phyloP scores from a whole-genome alignment of 371 early-diverging fungal species.

The Saksenaea oblongispora region DNA sequence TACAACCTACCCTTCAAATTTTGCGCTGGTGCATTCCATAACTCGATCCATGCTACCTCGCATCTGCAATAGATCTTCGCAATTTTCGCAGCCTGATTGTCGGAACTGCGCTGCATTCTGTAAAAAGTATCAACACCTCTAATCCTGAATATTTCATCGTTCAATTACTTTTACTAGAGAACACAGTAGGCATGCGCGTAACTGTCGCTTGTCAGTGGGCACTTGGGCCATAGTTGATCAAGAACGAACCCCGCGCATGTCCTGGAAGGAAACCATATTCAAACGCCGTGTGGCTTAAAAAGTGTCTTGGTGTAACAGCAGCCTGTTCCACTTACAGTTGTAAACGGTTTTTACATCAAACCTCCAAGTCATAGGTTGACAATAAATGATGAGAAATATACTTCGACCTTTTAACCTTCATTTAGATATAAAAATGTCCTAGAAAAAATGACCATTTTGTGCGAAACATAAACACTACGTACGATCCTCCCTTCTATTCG shows the following conservation, averaged over 20 bases:
- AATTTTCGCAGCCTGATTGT: slow-evolving; percentile 89
- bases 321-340: too few species aligned
- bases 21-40: slow-evolving; percentile 82
- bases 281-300: not conserved
- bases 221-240: slow-evolving; percentile 56
- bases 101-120: slow-evolving; percentile 79
- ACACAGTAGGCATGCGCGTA: slow-evolving; percentile 93
- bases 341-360: too few species aligned
- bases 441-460: too few species aligned
- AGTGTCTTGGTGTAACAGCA: not conserved
- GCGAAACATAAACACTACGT: too few species aligned
- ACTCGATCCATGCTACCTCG: slow-evolving; percentile 72
- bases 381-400: too few species aligned
- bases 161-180: slow-evolving; percentile 80
- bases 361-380: too few species aligned
- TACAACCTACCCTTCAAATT: slow-evolving; percentile 79
- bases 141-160: not conserved
- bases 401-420: too few species aligned
- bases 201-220: slow-evolving; percentile 74
- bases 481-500: too few species aligned
- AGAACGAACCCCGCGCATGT: not conserved
- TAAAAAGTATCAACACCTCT: not conserved
- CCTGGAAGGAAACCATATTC: not conserved
- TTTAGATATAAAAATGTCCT: too few species aligned
- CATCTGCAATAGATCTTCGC: slow-evolving; percentile 83